These are phyloP conservation scores for Syzygium oleosum DNA, from an alignment of 345 rosid genomes.

Conservation along the genomic window DNA sequence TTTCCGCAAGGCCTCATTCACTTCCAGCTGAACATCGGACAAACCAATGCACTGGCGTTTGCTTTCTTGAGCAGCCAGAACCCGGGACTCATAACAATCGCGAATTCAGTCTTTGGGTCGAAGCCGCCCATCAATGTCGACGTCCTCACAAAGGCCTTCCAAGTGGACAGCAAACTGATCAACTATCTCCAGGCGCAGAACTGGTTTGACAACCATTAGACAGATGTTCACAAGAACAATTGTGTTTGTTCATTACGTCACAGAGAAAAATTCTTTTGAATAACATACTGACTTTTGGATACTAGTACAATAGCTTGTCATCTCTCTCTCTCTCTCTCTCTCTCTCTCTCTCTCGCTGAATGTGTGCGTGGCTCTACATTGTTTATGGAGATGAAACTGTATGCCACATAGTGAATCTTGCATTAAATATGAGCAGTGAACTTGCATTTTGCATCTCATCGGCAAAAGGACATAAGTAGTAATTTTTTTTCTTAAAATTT, in stretches of 20 bases:
- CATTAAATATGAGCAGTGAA: not conserved
- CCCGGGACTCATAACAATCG: not conserved
- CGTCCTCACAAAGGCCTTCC: not conserved
- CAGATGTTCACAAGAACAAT: not conserved
- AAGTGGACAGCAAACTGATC: not conserved
- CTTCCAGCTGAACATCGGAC: not conserved
- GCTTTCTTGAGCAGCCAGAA: constrained; percentile 1
- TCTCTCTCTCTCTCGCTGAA: not conserved
- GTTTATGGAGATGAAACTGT: not conserved
- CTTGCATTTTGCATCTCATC: not conserved
- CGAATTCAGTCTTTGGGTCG: not conserved
- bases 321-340: not conserved
- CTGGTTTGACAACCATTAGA: not conserved
- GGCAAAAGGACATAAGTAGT: not conserved
- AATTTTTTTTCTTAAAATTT: not conserved
- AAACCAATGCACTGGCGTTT: not conserved
- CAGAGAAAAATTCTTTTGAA: not conserved
- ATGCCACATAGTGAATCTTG: not conserved
- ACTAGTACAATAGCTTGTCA: not conserved
- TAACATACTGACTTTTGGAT: not conserved
- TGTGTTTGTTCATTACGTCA: not conserved
- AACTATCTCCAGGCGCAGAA: not conserved
- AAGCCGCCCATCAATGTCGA: not conserved
- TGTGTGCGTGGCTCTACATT: not conserved
- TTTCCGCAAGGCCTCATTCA: not conserved